Evolutionary conservation across 805 yeast genomes (phyloP), one percentile per base, ranked within the genome.

Genomic region (Ogataea ganodermae): DNA sequence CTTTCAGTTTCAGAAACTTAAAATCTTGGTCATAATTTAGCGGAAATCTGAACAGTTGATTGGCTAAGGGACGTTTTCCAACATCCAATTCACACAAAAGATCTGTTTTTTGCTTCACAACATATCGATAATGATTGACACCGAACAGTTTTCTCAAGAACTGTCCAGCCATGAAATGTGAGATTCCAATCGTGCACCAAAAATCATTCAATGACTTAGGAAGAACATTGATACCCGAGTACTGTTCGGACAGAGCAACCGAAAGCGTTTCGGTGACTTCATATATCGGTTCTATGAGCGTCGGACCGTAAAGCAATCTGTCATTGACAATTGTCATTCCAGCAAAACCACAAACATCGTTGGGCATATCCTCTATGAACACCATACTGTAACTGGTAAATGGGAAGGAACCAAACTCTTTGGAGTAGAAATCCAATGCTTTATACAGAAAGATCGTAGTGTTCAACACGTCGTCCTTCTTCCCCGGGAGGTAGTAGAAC

Each of bases 381-480:
- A 86, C 82, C 31, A 94, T 59, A 0, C 90, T 79, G 59, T 85
- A 90, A 20, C 94, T 82, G 14, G 89, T 80, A 60, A 89, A 92
- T 0, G 99, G 98, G 53, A 82, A 95, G 0, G 97, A 87, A 4
- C 97, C 97, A 65, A 85, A 94, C 56, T 91, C 96, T 53, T 86
- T 83, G 43, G 89, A 82, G 57, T 81, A 89, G 60, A 77, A 90
- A 50, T 90, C 96, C 59, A 94, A 73, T 0, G 96, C 96, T 57
- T 79, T 82, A 55, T 81, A 81, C 5, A 91, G 71, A 40, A 90
- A 85, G 7, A 87, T 71, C 26, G 96, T 86, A 0, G 96, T 80
- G 59, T 91, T 91, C 20, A 74, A 56, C 10, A 84, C 83, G 62
- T 78, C 66, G 36, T 76, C 72, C 47, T 71, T 76, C 30, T 72